phyloP scores from a whole-genome alignment of 1,284 basidiomycete genomes.

The Takashimella tepidaria region DNA sequence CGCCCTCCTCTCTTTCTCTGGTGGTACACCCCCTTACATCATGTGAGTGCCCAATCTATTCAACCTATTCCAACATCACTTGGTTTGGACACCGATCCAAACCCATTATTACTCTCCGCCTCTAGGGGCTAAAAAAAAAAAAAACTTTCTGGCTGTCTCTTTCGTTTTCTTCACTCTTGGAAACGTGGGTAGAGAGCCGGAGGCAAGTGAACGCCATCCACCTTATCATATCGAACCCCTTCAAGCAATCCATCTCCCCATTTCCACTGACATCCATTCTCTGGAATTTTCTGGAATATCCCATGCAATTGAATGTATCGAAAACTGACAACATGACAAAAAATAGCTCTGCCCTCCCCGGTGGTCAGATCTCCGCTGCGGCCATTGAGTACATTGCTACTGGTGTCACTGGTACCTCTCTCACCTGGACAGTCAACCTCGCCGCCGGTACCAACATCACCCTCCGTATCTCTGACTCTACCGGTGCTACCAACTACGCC shows the following conservation, averaged over 20 bases:
- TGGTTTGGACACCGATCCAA: background rate
- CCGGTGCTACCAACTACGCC: conserved; percentile 33
- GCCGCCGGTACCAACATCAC: conserved; percentile 32
- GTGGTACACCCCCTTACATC: conserved; percentile 37
- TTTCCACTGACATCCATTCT: too few species aligned
- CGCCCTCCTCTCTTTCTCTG: conserved; percentile 26
- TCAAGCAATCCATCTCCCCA: too few species aligned
- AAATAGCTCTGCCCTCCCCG: conserved; percentile 40
- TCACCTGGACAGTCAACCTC: conserved; percentile 41
- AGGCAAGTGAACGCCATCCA: too few species aligned
- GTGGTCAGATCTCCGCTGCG: conserved; percentile 29
- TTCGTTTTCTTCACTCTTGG: too few species aligned
- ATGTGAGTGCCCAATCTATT: conserved; percentile 33
- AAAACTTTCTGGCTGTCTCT: too few species aligned
- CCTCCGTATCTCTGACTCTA: conserved; percentile 34
- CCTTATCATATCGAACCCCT: too few species aligned
- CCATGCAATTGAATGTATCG: too few species aligned
- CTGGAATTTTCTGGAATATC: too few species aligned
- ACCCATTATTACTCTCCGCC: background rate
- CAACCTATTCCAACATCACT: background rate
- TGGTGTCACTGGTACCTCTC: conserved; percentile 19
- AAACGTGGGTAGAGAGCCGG: too few species aligned
- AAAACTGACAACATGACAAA: too few species aligned
- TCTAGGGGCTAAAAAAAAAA: background rate
- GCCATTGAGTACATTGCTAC: conserved; percentile 27